Conservation (phyloP, 768 basidiomycete species). For the Phlegmacium glaucopus region DNA sequence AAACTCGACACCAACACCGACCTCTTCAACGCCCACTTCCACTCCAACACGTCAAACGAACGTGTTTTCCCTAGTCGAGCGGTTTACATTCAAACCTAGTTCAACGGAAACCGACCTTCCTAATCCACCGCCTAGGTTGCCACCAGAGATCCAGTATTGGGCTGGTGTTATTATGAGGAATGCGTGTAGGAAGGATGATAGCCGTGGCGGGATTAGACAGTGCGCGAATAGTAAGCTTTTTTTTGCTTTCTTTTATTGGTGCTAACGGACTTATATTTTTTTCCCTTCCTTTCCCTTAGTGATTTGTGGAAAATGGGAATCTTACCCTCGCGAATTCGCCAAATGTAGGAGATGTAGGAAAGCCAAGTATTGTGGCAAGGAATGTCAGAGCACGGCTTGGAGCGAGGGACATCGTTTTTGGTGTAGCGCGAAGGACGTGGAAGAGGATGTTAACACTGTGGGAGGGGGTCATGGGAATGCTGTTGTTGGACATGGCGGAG, state of each 20-base stretch:
- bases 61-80: slow-evolving; percentile 93
- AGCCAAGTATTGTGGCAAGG: slow-evolving; percentile 98
- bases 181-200: slow-evolving; percentile 96
- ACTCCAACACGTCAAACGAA: slow-evolving; percentile 61
- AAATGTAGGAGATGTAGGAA: slow-evolving; percentile 95
- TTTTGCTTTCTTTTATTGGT: not conserved
- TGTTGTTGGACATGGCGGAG: too few relatives aligned
- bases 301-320: slow-evolving; percentile 95
- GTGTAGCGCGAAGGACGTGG: slow-evolving; percentile 68
- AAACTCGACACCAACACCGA: not conserved
- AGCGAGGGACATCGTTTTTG: slow-evolving; percentile 95
- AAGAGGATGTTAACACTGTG: slow-evolving; percentile 32
- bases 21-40: slow-evolving; percentile 11
- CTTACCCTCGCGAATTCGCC: slow-evolving; percentile 90
- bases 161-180: slow-evolving; percentile 99
- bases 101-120: slow-evolving; percentile 69
- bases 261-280: not conserved
- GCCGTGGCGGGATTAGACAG: slow-evolving; percentile 87
- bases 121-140: slow-evolving; percentile 68
- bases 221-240: slow-evolving; percentile 86
- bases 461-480: too few relatives aligned
- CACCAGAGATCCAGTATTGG: slow-evolving; percentile 96
- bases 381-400: slow-evolving; percentile 96
- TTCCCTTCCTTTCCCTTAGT: slow-evolving; percentile 38
- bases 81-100: slow-evolving; percentile 93